A percentile compares a stretch with the other conserved stretches of the same genome.
phyloP scores from a whole-genome alignment of 2,329 filamentous ascomycete genomes.

The Parafenestella ontariensis region DNA sequence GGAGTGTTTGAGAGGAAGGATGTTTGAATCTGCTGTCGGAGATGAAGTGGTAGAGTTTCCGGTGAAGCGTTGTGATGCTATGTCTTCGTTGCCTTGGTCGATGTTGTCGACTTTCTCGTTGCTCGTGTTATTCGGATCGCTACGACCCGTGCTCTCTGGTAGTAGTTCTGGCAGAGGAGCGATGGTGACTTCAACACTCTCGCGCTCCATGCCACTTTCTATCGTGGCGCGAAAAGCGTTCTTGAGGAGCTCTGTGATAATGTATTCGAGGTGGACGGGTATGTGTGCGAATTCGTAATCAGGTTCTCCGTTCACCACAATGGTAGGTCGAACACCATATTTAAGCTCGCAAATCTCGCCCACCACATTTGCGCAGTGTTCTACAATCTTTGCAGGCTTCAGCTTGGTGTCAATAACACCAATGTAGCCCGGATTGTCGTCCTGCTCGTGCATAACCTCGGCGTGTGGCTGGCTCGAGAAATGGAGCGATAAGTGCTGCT shows the following conservation, averaged over 20 bases:
- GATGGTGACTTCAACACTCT: constrained; percentile 91
- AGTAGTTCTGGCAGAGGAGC: constrained; percentile 69
- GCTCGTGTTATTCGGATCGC: constrained; percentile 10
- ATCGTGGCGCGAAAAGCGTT: constrained; percentile 95
- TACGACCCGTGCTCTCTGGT: constrained; percentile 19
- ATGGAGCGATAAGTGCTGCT: constrained; percentile 95
- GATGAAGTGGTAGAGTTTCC: constrained; percentile 26
- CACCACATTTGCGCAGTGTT: constrained; percentile 86
- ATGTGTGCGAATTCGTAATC: constrained; percentile 92
- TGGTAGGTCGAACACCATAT: constrained; percentile 83
- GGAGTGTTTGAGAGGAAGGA: constrained; percentile 56
- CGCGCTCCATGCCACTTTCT: constrained; percentile 77
- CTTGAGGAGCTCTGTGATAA: constrained; percentile 94
- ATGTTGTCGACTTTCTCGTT: constrained; percentile 30
- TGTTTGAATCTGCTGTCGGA: constrained; percentile 43
- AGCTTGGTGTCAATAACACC: constrained; percentile 94
- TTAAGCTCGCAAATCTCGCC: constrained; percentile 96
- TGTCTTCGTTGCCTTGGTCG: constrained; percentile 43
- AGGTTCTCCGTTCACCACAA: constrained; percentile 83
- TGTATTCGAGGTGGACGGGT: constrained; percentile 96
- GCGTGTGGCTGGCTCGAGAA: constrained; percentile 75
- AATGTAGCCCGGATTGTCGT: constrained; percentile 71
- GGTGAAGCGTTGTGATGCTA: constrained; percentile 40
- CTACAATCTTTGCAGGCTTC: constrained; percentile 79
- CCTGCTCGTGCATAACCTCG: constrained; percentile 55